These are phyloP conservation scores for Tetrahymena borealis DNA, from an alignment of 73 alveolate genomes.

Conservation along the genomic window DNA sequence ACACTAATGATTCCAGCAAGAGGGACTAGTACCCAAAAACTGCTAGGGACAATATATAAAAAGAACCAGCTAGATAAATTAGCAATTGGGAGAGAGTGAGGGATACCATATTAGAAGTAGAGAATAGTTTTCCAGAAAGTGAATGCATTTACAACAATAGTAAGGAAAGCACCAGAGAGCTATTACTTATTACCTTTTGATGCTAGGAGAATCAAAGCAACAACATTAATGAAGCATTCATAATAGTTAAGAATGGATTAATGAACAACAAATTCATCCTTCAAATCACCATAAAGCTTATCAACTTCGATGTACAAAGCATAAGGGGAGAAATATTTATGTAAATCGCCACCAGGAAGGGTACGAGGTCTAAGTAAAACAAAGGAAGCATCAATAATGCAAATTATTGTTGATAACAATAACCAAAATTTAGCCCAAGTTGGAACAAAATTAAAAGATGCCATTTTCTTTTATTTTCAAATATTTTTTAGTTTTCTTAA, in stretches of 20 bases:
- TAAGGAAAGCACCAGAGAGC: background rate
- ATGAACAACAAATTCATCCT: background rate
- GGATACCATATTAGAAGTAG: background rate
- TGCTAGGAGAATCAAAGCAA: background rate
- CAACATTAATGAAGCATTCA: background rate
- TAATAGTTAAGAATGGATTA: background rate
- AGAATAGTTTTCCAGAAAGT: background rate
- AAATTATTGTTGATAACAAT: background rate
- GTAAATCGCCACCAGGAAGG: background rate
- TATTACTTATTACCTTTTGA: background rate
- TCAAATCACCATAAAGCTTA: background rate
- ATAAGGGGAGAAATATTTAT: background rate
- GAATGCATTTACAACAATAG: background rate
- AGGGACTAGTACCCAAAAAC: background rate
- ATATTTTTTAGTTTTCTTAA: background rate
- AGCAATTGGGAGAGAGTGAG: background rate
- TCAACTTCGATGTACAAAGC: background rate
- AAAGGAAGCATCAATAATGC: background rate
- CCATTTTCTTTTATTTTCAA: background rate
- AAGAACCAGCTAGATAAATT: background rate
- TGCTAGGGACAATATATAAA: background rate
- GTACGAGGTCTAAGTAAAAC: background rate
- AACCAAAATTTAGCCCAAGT: background rate
- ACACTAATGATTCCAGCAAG: background rate
- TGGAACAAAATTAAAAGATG: background rate